These are phyloP conservation scores for Phytophthora tentaculata DNA, from an alignment of 352 stramenopile species.

Conservation along the genomic window DNA sequence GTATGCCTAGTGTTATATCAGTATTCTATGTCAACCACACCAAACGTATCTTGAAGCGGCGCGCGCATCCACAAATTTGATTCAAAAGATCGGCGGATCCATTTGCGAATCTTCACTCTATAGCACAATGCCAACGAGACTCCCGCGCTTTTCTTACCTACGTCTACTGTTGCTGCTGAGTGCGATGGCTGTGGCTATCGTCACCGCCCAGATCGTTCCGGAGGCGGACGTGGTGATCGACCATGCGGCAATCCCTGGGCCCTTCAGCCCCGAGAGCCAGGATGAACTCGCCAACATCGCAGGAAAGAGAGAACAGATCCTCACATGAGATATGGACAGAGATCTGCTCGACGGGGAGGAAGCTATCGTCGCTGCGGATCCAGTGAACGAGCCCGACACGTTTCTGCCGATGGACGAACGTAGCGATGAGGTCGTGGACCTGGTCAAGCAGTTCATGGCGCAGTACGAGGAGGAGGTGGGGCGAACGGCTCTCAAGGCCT, in stretches of 20 bases:
- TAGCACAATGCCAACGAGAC: background rate
- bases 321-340: conserved; percentile 2
- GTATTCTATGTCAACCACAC: conserved; percentile 5
- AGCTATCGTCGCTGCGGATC: conserved; percentile 23
- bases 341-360: conserved; percentile 24
- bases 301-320: conserved; percentile 2
- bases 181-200: background rate
- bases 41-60: conserved; percentile 19
- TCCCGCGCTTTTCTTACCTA: background rate
- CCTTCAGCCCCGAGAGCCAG: conserved; percentile 17
- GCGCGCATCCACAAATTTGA: too few relatives aligned
- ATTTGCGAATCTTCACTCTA: conserved; percentile 9
- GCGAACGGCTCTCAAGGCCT: conserved; percentile 47
- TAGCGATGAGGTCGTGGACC: conserved; percentile 32
- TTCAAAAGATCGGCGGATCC: conserved; percentile 12
- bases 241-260: conserved; percentile 14
- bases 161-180: background rate
- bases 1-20: too few relatives aligned
- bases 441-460: conserved; percentile 58
- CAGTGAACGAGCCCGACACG: conserved; percentile 28
- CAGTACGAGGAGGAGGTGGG: conserved; percentile 58
- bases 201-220: conserved; percentile 7
- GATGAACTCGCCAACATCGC: conserved; percentile 17
- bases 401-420: conserved; percentile 31
- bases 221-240: conserved; percentile 19